A percentile compares a stretch with the other conserved stretches of the same genome.
phyloP scores from a whole-genome alignment of 2,329 filamentous ascomycete species.

The Aspergillus latus region DNA sequence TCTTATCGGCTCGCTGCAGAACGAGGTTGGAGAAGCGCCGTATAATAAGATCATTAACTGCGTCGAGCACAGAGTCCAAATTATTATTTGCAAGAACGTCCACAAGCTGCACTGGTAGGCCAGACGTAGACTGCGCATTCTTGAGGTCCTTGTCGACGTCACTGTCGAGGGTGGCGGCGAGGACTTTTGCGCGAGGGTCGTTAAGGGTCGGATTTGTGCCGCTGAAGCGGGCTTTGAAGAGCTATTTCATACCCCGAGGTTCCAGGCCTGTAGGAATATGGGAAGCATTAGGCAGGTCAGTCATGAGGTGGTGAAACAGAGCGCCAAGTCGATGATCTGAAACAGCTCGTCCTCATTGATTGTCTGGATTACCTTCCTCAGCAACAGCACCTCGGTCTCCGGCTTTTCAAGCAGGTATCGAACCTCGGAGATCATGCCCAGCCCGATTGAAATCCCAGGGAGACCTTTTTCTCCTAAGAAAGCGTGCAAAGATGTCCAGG shows the following conservation, averaged over 20 bases:
- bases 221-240: no score
- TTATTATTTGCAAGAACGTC: no score
- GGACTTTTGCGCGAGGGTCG: no score
- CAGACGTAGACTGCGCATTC: no score
- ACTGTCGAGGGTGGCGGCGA: no score
- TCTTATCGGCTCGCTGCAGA: no score
- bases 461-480: slow-evolving; percentile 21
- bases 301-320: neutral
- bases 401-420: slow-evolving; percentile 24
- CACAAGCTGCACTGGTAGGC: no score
- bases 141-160: no score
- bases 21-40: no score
- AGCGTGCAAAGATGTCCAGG: slow-evolving; percentile 36
- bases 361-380: slow-evolving; percentile 6
- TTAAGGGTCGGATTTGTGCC: no score
- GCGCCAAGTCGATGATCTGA: slow-evolving; percentile 11
- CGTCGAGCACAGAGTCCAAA: no score
- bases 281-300: neutral
- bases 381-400: slow-evolving; percentile 7
- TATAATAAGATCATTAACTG: no score
- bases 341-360: slow-evolving; percentile 9
- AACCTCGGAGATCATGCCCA: slow-evolving; percentile 41
- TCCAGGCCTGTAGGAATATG: neutral
- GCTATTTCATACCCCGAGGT: neutral
- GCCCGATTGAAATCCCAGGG: slow-evolving; percentile 30